Evolutionary conservation across 2,329 filamentous ascomycete species (phyloP).

Genomic region (Beauveria pseudobassiana): DNA sequence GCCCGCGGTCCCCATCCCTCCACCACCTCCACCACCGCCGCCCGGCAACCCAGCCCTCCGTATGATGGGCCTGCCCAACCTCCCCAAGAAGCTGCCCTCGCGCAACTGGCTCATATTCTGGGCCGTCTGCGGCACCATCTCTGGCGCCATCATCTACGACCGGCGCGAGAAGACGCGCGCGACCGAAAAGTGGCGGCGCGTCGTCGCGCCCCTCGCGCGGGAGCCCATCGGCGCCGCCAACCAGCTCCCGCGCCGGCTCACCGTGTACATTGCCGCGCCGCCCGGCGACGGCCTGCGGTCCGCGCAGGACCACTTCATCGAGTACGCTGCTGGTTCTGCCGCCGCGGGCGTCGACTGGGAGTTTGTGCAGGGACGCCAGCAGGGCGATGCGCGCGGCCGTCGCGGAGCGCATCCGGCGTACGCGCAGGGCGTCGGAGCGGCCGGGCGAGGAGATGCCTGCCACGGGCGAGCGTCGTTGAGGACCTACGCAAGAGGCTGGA

Average conservation of each 20-base stretch:
- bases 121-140: conserved; percentile 67
- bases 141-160: conserved; percentile 81
- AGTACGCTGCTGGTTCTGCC: conserved; percentile 87
- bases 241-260: conserved; percentile 74
- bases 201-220: conserved; percentile 76
- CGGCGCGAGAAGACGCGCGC: conserved; percentile 79
- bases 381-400: conserved; percentile 84
- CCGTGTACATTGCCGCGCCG: conserved; percentile 77
- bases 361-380: conserved; percentile 81
- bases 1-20: conserved; percentile 22
- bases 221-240: conserved; percentile 62
- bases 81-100: conserved; percentile 79
- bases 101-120: conserved; percentile 98
- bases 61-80: conserved; percentile 77
- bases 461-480: conserved; percentile 48
- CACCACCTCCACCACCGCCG: conserved; percentile 25
- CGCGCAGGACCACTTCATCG: conserved; percentile 91
- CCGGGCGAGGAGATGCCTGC: conserved; percentile 41
- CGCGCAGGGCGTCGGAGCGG: conserved; percentile 50
- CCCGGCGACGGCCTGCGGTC: conserved; percentile 77
- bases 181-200: conserved; percentile 77
- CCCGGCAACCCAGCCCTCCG: conserved; percentile 62
- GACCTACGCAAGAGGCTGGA: conserved; percentile 58
- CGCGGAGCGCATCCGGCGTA: conserved; percentile 76
- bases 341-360: conserved; percentile 92